Evolutionary conservation across 2,329 filamentous ascomycete species (phyloP).

Genomic region (Diaporthe amygdali): DNA sequence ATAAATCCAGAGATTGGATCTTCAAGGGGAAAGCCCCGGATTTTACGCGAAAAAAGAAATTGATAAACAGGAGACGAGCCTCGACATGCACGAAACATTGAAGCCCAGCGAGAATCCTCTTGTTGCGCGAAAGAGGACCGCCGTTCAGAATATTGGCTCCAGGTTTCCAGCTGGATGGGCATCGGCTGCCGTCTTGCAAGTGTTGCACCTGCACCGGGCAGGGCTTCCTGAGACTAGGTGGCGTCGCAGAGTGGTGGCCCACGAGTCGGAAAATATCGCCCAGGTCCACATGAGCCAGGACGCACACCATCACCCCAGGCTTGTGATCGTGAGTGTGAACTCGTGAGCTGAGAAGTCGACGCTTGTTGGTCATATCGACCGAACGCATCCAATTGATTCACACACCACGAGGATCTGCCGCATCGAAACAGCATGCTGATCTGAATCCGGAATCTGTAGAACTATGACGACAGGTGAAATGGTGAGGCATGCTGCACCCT

Average conservation of each 20-base stretch:
- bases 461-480: neutral
- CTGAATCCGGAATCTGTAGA: neutral
- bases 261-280: constrained; percentile 18
- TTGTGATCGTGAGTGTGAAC: neutral
- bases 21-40: constrained; percentile 18
- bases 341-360: neutral
- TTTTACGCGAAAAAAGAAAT: constrained; percentile 3
- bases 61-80: constrained; percentile 14
- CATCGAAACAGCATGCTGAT: constrained; percentile 8
- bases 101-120: neutral
- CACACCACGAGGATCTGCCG: constrained; percentile 4
- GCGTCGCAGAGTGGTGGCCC: constrained; percentile 23
- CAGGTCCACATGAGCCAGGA: constrained; percentile 19
- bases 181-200: neutral
- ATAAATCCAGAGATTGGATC: constrained; percentile 25
- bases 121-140: neutral
- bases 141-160: neutral
- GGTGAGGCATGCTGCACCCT: neutral
- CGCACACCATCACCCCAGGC: constrained; percentile 17
- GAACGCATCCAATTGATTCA: neutral
- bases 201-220: constrained; percentile 13
- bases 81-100: constrained; percentile 12
- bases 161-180: neutral
- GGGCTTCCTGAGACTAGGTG: constrained; percentile 6
- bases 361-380: neutral